phyloP scores from a whole-genome alignment of 1,284 basidiomycete species.

The Tremellales sp. region DNA sequence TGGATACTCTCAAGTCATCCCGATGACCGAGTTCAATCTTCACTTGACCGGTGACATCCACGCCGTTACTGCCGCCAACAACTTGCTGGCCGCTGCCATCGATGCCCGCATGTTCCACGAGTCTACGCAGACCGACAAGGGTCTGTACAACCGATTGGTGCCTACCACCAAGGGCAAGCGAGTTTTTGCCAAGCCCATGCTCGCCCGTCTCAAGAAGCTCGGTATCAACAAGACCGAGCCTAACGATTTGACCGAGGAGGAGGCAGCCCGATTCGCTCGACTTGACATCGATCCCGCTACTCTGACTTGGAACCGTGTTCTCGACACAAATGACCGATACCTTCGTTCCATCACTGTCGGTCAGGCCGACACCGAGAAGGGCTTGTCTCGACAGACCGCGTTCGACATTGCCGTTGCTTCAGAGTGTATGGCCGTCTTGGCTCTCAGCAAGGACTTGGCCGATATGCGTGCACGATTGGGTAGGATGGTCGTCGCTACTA shows the following conservation, averaged over 20 bases:
- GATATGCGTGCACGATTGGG: conserved; percentile 85
- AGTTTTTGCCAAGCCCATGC: conserved; percentile 92
- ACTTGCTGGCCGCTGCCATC: conserved; percentile 90
- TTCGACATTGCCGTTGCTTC: conserved; percentile 98
- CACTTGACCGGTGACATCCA: conserved; percentile 98
- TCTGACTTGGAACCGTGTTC: conserved; percentile 96
- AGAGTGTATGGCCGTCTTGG: conserved; percentile 97
- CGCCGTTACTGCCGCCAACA: conserved; percentile 96
- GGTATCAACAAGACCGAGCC: conserved; percentile 94
- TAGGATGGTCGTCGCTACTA: conserved; percentile 78
- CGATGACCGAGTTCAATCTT: conserved; percentile 86
- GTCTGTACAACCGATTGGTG: conserved; percentile 85
- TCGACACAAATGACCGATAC: conserved; percentile 97
- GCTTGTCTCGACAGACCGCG: conserved; percentile 79
- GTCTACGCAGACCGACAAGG: conserved; percentile 91
- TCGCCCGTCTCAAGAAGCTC: conserved; percentile 90
- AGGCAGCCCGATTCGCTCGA: conserved; percentile 82
- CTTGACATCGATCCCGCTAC: conserved; percentile 87
- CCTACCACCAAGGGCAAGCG: conserved; percentile 92
- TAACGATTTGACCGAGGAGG: conserved; percentile 86
- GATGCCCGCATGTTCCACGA: conserved; percentile 99
- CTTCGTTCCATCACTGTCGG: conserved; percentile 92
- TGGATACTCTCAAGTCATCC: conserved; percentile 98
- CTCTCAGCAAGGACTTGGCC: conserved; percentile 76
- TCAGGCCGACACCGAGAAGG: conserved; percentile 83